Conservation (phyloP, 1,284 basidiomycete genomes). For the Amylostereum chailletii region DNA sequence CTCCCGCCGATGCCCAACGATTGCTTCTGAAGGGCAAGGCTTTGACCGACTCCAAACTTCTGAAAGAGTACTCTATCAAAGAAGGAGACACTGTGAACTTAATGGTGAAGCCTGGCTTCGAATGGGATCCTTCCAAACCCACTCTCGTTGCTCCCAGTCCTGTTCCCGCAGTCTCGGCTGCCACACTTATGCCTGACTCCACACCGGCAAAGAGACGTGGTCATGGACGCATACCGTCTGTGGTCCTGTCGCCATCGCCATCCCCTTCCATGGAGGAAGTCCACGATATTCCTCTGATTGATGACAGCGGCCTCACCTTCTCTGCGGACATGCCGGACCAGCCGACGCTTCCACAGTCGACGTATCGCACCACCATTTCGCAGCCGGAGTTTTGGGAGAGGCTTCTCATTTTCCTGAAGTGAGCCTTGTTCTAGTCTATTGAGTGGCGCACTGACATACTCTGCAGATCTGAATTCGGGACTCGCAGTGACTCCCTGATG, state of each 20-base stretch:
- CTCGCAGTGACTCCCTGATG: conserved; percentile 41
- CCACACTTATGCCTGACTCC: conserved; percentile 10
- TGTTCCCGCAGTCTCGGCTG: conserved; percentile 5
- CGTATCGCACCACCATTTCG: conserved; percentile 63
- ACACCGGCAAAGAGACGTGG: conserved; percentile 14
- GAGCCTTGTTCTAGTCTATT: conserved; percentile 16
- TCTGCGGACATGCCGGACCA: conserved; percentile 31
- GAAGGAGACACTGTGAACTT: conserved; percentile 77
- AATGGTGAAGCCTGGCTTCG: conserved; percentile 70
- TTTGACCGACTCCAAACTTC: conserved; percentile 75
- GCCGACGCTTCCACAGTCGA: conserved; percentile 27
- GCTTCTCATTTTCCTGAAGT: conserved; percentile 59
- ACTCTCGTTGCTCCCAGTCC: conserved; percentile 13
- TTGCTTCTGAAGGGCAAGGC: conserved; percentile 90
- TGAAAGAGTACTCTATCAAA: conserved; percentile 81
- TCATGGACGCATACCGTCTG: conserved; percentile 62
- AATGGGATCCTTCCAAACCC: conserved; percentile 49
- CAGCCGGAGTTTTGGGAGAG: conserved; percentile 72
- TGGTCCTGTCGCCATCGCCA: conserved; percentile 68
- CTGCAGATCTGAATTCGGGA: conserved; percentile 46
- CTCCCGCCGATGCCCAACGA: conserved; percentile 70
- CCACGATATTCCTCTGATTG: conserved; percentile 55
- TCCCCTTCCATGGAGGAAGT: conserved; percentile 38
- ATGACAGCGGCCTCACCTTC: conserved; percentile 45
- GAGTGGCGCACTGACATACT: not conserved